Evolutionary conservation across 495 filamentous ascomycete species (phyloP), one percentile per base, ranked within the genome.

Genomic region (Staphylotrichum tortipilum): DNA sequence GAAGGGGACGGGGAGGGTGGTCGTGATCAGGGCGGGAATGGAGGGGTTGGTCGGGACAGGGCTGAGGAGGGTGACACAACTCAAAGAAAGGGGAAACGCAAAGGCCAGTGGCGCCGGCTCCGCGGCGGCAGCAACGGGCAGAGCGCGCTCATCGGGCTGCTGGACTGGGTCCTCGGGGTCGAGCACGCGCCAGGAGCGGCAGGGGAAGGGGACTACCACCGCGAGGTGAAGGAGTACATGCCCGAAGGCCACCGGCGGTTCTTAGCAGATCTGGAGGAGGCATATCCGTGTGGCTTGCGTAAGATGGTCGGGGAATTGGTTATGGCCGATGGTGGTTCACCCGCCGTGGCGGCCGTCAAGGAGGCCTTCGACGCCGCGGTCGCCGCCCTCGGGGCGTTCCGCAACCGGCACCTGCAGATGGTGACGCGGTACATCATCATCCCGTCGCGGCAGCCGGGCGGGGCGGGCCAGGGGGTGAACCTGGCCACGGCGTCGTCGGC

Each of bases 121-220:
- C 80, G 85, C 31, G 92, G 92, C 24, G 94, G 94, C 1, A 94
- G 87, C 63, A 97, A 97, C 59, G 92, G 91, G 0, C 92, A 98
- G 68, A 92, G 86, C 69, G 94, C 88, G 5, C 68, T 97, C 15
- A 88, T 98, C 52, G 91, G 95, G 63, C 92, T 96, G 69, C 88
- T 95, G 63, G 92, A 98, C 60, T 77, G 95, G 34, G 77, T 89
- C n/a, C 75, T 98, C 7, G 89, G 89, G 7, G 74, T 98, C 12
- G 86, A 94, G 56, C 92, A 98, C 63, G 85, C 56, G 78, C 88
- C 56, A 71, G 77, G 57, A 84, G 88, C 66, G 77, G 84, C 59
- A 80, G 80, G 14, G 77, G 79, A 56, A 87, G 85, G 83, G 74
- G 83, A 82, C 52, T 98, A 96, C 70, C 89, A 95, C 54, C 76